Base-by-base conservation (phyloP, 345 rosid genomes). In the Citrus inodora region DNA sequence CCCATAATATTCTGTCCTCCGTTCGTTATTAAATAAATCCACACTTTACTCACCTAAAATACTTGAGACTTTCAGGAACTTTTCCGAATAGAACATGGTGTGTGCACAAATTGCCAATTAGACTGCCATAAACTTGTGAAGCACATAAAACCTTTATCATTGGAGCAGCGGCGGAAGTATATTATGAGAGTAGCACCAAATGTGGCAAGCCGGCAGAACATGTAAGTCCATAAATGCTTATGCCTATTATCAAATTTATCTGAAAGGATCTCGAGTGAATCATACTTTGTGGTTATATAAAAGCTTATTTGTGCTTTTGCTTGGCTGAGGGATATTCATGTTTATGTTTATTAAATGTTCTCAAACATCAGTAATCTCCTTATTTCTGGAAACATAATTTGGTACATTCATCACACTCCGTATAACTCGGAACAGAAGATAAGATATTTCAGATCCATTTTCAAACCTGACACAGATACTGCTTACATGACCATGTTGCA, bases 51-150 rank as follows among this genome's bases (percentile, higher is more conserved):
- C 11, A 28, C 66, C 22, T 70, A 70, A 74, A 67, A 32, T 76
- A 22, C 69, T 59, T 67, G 48, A 65, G 48, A 80, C 65, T 82
- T 86, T 71, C 90, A 95, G 99, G 97, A 90, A 82, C 97, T 95
- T 85, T 95, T 93, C 74, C 88, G 82, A 84, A 84, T 93, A 78
- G 99, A 95, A 78, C 91, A 86, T 82, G 99, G 98, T 25, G 70
- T 92, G 51, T 95, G 98, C 87, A 80, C 93, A 40, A 93, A 85
- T 83, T 93, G 99, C 87, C 90, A 83, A 61, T 81, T 95, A 79
- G 94, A 95, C 83, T 93, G 98, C 82, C 98, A 93, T 88, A 81
- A 90, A 76, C 92, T 95, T 75, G 96, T 93, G 76, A 86, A 84
- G 80, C 81, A 84, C 82, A 38, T 95, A 81, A 89, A 80, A 82